Conservation (phyloP, 2,329 filamentous ascomycete genomes). For the Aspergillus sp. region DNA sequence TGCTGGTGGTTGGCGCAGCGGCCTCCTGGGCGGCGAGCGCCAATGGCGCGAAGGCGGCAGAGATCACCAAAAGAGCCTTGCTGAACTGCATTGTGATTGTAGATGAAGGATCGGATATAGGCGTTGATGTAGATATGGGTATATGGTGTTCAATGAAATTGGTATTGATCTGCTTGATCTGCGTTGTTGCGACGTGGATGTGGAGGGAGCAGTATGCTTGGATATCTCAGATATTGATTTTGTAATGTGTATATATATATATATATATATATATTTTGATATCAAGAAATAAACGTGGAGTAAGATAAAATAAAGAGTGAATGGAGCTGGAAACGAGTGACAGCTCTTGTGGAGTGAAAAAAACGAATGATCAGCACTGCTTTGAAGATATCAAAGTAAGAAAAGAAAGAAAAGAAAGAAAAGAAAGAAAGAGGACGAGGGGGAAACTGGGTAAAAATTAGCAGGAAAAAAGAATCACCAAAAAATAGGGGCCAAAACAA, state of each 20-base stretch:
- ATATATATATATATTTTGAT: neutral
- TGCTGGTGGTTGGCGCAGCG: constrained; percentile 12
- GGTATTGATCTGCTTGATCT: neutral
- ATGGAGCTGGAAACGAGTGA: constrained; percentile 30
- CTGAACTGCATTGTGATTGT: constrained; percentile 24
- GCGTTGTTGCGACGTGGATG: neutral
- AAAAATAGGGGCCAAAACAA: too few species aligned
- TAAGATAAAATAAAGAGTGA: constrained; percentile 19
- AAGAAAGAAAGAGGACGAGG: constrained; percentile 2
- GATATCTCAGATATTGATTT: too few species aligned
- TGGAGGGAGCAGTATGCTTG: neutral
- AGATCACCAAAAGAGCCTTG: constrained; percentile 27
- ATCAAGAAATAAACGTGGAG: neutral
- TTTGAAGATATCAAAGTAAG: constrained; percentile 4
- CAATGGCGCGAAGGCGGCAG: constrained; percentile 22
- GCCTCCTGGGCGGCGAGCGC: constrained; percentile 21
- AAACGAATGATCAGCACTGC: constrained; percentile 12
- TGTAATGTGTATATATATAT: neutral
- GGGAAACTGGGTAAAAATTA: neutral
- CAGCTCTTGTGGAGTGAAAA: constrained; percentile 21
- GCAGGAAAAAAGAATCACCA: too few species aligned
- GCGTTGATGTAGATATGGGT: constrained; percentile 7
- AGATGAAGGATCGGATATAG: constrained; percentile 1
- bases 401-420: constrained; percentile 5
- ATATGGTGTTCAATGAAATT: neutral